Base-by-base conservation (phyloP, 345 rosid species). In the Barbarea vulgaris region DNA sequence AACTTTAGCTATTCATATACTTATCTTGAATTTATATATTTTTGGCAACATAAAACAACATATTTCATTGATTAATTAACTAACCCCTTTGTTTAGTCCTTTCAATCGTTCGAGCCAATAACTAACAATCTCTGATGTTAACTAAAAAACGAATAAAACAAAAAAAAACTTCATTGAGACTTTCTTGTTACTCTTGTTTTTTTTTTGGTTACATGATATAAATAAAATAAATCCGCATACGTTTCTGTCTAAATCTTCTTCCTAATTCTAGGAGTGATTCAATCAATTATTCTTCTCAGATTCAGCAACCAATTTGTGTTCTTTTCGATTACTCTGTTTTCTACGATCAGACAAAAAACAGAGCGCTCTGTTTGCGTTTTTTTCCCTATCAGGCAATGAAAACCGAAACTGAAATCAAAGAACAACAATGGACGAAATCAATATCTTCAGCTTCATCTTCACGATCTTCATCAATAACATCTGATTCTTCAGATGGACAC, bases 401-500 rank as follows among this genome's bases (percentile, higher is more conserved):
- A 56, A 47, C 47, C 21, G 27, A 46, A 55, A 18, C 46, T 7
- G 67, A 37, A 63, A 64, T 17, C 44, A 77, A 47, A 55, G 61
- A 64, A 58, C 13, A 77, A 7, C 47, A 77, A 56, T 64, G 36
- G 44, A 47, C 22, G 7, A 27, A 63, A 27, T 48, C 77, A 2
- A 51, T 6, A 5, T 78, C 73, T n/a, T 51, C 64, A 2, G 58
- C 24, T 17, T 60, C 84, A 3, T 81, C 83, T 33, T 79, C 82
- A 21, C 37, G 70, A 19, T 65, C 31, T 53, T 77, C 68, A 15
- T 79, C 82, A 17, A 69, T 67, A 47, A 64, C 76, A 46, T 77
- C 76, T 19, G 59, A 67, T 27, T 81, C 80, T n/a, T 79, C 81
- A 17, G 78, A 68, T 19, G 86, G 67, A 47, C 67, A 76, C 5